phyloP scores from a whole-genome alignment of 2,329 filamentous ascomycete genomes.

The Cladorrhinum sp. region DNA sequence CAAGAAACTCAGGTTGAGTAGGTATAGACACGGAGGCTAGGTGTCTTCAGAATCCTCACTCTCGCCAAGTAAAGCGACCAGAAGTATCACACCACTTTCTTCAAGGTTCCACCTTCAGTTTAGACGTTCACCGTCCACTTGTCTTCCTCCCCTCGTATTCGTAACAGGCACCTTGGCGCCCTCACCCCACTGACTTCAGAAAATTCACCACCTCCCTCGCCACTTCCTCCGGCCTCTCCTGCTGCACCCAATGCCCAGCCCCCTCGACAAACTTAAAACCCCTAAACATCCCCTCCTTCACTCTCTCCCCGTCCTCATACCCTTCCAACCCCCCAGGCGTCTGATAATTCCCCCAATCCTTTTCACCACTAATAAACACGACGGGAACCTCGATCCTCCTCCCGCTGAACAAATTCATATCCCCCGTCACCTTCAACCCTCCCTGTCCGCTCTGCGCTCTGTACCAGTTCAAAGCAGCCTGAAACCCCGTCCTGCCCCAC shows the following conservation, averaged over 20 bases:
- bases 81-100: too few species aligned
- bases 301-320: constrained; percentile 46
- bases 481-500: constrained; percentile 61
- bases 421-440: constrained; percentile 38
- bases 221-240: constrained; percentile 8
- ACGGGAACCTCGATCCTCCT: constrained; percentile 59
- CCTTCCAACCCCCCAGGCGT: constrained; percentile 61
- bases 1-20: too few species aligned
- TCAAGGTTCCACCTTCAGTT: too few species aligned
- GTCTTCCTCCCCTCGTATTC: too few species aligned
- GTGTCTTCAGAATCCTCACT: too few species aligned
- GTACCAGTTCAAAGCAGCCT: constrained; percentile 67
- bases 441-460: constrained; percentile 49
- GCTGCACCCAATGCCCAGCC: constrained; percentile 67
- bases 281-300: constrained; percentile 45
- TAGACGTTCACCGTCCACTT: too few species aligned
- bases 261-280: constrained; percentile 53
- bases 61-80: too few species aligned
- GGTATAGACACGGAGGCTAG: too few species aligned
- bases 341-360: constrained; percentile 68
- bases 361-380: constrained; percentile 57
- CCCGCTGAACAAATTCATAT: constrained; percentile 58
- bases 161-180: too few species aligned
- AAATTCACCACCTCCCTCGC: not conserved
- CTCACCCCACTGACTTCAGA: not conserved